Base-by-base conservation (phyloP, 768 basidiomycete species). In the Suillus occidentalis region DNA sequence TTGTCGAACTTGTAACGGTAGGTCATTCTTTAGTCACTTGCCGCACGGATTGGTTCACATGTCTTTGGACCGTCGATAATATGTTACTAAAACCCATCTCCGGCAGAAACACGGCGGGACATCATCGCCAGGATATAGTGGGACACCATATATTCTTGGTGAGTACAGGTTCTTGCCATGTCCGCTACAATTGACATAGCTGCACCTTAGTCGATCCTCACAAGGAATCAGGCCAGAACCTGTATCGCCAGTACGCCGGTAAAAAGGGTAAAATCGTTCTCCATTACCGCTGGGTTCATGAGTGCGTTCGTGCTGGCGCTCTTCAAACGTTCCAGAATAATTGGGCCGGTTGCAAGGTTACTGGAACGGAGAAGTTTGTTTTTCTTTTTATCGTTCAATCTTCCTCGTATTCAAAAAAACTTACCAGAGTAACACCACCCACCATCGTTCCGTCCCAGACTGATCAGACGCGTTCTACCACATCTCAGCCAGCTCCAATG, bases 231-330 rank as follows among this genome's bases (percentile, higher is more conserved):
- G 93, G 93, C 4, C 92, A 94, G 73, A 92, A 87, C 70, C 75
- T 95, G 4, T 93, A 86, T 75, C 85, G 90, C 52, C 90, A 92
- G 71, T 94, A 92, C 74, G 85, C 84, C 1, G 84, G 85, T 53
- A 94, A 93, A 77, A 93, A 91, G 76, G 87, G 85, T 47, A 94
- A 94, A 74, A 79, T 93, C 53, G 85, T 95, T 3, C 84, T 95
- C 8, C 83, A 86, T 70, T 83, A 85, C 6, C 84, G 85, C 55
- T 95, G 93, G 93, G 83, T 92, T 25, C 83, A 84, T 58, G 89
- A 92, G 72, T 95, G 93, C 70, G 81, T 95, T 69, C 86, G 88
- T 69, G 77, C 83, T 7, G 84, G 85, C 60, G 82, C 84, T 53
- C 80, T 95, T 40, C 89, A 91, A 73, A 91, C 90, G 0, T 94